These are phyloP conservation scores for Parathielavia appendiculata DNA, from an alignment of 495 filamentous ascomycete species.

Conservation along the genomic window DNA sequence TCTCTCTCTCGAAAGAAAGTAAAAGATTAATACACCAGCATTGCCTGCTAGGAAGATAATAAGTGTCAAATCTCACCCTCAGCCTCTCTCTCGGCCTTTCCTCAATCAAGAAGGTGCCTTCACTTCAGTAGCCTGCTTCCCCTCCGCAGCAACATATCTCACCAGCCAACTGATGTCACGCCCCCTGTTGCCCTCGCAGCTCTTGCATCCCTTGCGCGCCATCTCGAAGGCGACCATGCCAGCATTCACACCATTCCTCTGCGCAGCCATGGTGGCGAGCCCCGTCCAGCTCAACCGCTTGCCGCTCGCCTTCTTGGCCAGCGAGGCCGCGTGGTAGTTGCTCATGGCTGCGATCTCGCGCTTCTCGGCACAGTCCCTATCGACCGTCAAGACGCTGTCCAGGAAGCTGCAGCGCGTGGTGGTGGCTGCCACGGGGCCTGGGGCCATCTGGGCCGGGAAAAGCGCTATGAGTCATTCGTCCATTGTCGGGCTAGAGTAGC, in stretches of 20 bases:
- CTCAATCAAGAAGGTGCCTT: not conserved
- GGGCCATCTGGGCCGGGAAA: conserved; percentile 25
- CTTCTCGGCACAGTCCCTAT: conserved; percentile 37
- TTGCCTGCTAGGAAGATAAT: not conserved
- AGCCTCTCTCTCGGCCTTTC: not conserved
- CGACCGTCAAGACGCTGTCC: conserved; percentile 29
- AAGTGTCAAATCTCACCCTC: too few species aligned
- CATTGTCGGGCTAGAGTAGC: conserved; percentile 25
- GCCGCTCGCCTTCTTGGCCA: conserved; percentile 18
- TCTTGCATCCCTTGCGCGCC: conserved; percentile 27
- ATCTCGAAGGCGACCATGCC: conserved; percentile 30
- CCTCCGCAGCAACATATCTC: conserved; percentile 20
- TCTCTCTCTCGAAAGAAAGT: too few species aligned
- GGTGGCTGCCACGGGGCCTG: not conserved
- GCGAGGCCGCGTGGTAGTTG: conserved; percentile 26
- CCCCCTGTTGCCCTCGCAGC: conserved; percentile 24
- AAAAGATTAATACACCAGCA: too few species aligned
- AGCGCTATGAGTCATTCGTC: conserved; percentile 29
- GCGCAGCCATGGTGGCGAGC: conserved; percentile 23
- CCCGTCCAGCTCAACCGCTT: conserved; percentile 39
- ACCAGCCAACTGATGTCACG: conserved; percentile 30
- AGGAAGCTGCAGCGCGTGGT: conserved; percentile 10
- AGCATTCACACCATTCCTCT: conserved; percentile 26
- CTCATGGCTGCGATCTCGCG: conserved; percentile 37
- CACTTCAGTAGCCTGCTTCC: not conserved